Evolutionary conservation across 1,284 basidiomycete species (phyloP).

Genomic region (Austropuccinia psidii): DNA sequence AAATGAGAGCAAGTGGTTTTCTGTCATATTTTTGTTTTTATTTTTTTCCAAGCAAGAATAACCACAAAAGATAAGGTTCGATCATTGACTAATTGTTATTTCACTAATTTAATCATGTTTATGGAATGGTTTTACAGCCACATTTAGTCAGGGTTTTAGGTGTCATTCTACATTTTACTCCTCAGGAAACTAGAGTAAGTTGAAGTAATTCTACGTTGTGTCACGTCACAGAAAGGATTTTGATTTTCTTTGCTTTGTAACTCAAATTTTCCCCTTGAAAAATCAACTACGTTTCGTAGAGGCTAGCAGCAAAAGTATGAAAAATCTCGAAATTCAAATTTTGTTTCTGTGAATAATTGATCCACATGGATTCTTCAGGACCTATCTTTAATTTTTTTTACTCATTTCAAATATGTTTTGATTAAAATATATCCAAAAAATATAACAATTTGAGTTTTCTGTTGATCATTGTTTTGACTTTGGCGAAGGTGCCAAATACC

Average conservation of each 20-base stretch:
- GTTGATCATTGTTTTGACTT: too few relatives aligned
- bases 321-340: too few relatives aligned
- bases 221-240: neutral
- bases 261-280: neutral
- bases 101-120: neutral
- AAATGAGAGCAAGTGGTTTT: conserved; percentile 62
- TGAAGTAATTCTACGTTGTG: neutral
- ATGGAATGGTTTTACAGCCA: conserved; percentile 53
- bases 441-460: too few relatives aligned
- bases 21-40: conserved; percentile 43
- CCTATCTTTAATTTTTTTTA: too few relatives aligned
- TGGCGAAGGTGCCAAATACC: too few relatives aligned
- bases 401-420: too few relatives aligned
- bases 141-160: conserved; percentile 81
- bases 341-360: too few relatives aligned
- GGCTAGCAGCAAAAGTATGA: conserved; percentile 19
- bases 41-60: too few relatives aligned
- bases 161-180: conserved; percentile 83
- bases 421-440: too few relatives aligned
- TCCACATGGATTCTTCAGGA: too few relatives aligned
- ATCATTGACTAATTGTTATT: neutral
- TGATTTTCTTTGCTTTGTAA: neutral
- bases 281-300: neutral
- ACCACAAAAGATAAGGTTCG: too few relatives aligned
- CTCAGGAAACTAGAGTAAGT: conserved; percentile 62